Conservation (phyloP, 2,329 filamentous ascomycete genomes). For the Fusarium incarnatum region DNA sequence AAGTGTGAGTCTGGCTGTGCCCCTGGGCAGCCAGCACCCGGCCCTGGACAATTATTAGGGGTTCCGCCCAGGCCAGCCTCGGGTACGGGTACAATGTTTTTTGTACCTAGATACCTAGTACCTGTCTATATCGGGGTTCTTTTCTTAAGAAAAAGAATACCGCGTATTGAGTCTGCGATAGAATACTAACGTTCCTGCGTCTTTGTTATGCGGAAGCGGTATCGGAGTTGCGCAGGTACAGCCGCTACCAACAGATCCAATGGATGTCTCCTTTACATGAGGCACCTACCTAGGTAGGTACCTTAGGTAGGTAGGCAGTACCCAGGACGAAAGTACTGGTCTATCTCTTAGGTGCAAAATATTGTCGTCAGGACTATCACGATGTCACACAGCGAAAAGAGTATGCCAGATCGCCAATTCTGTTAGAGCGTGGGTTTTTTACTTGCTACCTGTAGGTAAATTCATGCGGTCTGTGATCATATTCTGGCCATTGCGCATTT, state of each 20-base stretch:
- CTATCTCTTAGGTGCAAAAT: neutral
- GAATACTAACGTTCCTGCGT: neutral
- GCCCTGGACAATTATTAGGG: conserved; percentile 42
- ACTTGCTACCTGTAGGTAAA: neutral
- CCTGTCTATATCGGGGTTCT: no score
- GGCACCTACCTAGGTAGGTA: neutral
- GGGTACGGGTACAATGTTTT: conserved; percentile 24
- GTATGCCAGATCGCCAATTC: neutral
- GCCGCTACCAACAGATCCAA: neutral
- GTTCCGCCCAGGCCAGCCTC: conserved; percentile 27
- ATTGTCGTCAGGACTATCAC: neutral
- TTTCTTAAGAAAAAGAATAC: neutral
- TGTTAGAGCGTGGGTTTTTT: neutral
- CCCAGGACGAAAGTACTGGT: neutral
- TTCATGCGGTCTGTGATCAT: neutral
- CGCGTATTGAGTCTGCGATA: neutral
- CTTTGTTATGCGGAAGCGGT: neutral
- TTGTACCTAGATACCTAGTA: no score
- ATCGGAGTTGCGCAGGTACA: neutral
- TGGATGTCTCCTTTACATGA: neutral
- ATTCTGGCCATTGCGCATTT: conserved; percentile 2
- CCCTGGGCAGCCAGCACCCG: conserved; percentile 14
- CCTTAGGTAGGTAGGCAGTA: neutral
- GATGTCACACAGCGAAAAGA: neutral
- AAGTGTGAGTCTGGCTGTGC: neutral